Evolutionary conservation across 768 basidiomycete species (phyloP).

Genomic region (Auricularia sp.): DNA sequence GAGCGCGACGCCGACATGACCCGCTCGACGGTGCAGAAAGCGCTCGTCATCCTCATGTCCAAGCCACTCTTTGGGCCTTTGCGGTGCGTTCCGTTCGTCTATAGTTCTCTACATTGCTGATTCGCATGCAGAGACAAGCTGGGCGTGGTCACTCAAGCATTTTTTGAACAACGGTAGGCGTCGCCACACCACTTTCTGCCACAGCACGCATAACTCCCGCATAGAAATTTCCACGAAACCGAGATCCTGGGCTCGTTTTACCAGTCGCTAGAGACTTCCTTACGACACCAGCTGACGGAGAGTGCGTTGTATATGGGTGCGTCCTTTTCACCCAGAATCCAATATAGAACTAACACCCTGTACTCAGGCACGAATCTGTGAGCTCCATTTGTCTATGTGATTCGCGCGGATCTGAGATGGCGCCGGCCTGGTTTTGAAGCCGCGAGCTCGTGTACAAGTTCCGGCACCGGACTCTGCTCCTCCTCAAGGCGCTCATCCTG

Average conservation of each 20-base stretch:
- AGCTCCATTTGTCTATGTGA: conserved; percentile 15
- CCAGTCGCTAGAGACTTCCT: conserved; percentile 59
- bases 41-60: conserved; percentile 86
- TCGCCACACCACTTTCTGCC: too few relatives aligned
- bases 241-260: conserved; percentile 86
- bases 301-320: conserved; percentile 91
- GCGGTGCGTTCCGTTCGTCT: conserved; percentile 37
- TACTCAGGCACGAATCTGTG: conserved; percentile 59
- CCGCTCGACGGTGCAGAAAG: conserved; percentile 93
- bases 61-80: conserved; percentile 92
- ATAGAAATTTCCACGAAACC: conserved; percentile 69
- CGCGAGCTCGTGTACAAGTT: conserved; percentile 91
- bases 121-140: conserved; percentile 61
- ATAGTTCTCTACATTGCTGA: neutral
- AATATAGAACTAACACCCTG: neutral
- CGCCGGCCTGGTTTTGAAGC: conserved; percentile 28
- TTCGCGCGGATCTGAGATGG: conserved; percentile 4
- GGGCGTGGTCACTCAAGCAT: conserved; percentile 84
- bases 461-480: conserved; percentile 80
- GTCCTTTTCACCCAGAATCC: conserved; percentile 13
- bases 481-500: conserved; percentile 90
- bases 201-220: too few relatives aligned
- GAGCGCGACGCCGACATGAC: conserved; percentile 79
- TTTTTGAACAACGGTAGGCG: conserved; percentile 62
- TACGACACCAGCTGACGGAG: conserved; percentile 78